These are phyloP conservation scores for Fusarium pseudoanthophilum DNA, from an alignment of 2,329 filamentous ascomycete species.

Conservation along the genomic window DNA sequence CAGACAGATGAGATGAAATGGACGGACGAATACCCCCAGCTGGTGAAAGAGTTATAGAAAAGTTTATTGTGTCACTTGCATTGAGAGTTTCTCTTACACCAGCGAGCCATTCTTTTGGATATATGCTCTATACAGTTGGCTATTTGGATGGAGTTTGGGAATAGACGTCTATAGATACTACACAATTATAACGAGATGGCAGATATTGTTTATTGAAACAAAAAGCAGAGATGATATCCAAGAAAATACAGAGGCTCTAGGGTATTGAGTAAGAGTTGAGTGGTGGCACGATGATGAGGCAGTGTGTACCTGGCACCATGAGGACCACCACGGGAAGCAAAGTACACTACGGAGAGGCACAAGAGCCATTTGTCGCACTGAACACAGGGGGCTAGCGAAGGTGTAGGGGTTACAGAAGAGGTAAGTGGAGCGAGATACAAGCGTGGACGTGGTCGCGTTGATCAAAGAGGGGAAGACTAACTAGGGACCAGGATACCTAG, in stretches of 20 bases:
- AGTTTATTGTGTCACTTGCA: neutral
- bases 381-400: neutral
- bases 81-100: neutral
- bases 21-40: conserved; percentile 37
- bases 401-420: conserved; percentile 9
- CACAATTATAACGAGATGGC: neutral
- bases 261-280: neutral
- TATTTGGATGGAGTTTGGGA: neutral
- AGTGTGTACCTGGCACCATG: neutral
- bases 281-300: neutral
- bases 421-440: conserved; percentile 20
- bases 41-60: conserved; percentile 5
- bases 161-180: neutral
- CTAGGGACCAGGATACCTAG: conserved; percentile 16
- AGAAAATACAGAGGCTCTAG: neutral
- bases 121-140: neutral
- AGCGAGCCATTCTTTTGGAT: neutral
- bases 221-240: neutral
- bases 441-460: conserved; percentile 16
- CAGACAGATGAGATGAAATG: conserved; percentile 23
- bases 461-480: conserved; percentile 2
- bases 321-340: neutral
- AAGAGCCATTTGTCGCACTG: neutral
- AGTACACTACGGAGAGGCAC: conserved; percentile 26
- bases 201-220: neutral